Percentiles rank a stretch among this genome's conserved stretches.
Evolutionary conservation across 2,329 filamentous ascomycete species (phyloP).

Genomic region (Fonsecaea erecta): DNA sequence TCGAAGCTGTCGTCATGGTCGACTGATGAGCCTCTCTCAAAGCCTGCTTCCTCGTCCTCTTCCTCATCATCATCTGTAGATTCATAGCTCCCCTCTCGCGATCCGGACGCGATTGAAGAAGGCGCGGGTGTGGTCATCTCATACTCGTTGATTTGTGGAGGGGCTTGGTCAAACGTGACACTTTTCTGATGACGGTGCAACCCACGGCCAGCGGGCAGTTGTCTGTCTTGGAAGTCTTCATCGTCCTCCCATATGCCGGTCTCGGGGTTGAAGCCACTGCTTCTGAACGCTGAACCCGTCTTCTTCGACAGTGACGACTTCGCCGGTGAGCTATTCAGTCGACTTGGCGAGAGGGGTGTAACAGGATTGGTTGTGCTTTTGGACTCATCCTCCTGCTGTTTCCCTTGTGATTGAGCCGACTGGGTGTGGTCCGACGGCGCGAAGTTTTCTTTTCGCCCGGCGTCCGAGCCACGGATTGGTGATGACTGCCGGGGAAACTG

Average conservation of each 20-base stretch:
- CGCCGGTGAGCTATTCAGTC: slow-evolving; percentile 75
- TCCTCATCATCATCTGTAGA: slow-evolving; percentile 71
- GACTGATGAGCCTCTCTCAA: slow-evolving; percentile 61
- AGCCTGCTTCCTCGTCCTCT: slow-evolving; percentile 71
- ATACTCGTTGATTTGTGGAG: slow-evolving; percentile 95
- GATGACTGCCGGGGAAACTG: slow-evolving; percentile 24
- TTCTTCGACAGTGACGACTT: slow-evolving; percentile 86
- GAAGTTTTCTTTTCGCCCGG: slow-evolving; percentile 58
- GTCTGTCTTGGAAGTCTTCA: slow-evolving; percentile 63
- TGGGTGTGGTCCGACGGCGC: slow-evolving; percentile 41
- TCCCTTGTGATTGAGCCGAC: slow-evolving; percentile 52
- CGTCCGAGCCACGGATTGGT: slow-evolving; percentile 41
- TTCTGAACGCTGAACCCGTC: slow-evolving; percentile 52
- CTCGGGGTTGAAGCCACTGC: slow-evolving; percentile 66
- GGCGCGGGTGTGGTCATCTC: slow-evolving; percentile 96
- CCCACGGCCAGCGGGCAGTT: slow-evolving; percentile 67
- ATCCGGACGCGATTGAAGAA: slow-evolving; percentile 88
- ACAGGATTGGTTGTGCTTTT: slow-evolving; percentile 32
- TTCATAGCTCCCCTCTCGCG: slow-evolving; percentile 90
- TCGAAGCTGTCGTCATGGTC: slow-evolving; percentile 89
- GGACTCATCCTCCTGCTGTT: slow-evolving; percentile 15
- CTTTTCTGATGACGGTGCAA: slow-evolving; percentile 90
- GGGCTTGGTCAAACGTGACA: slow-evolving; percentile 92
- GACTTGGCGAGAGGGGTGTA: slow-evolving; percentile 62
- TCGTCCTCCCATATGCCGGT: slow-evolving; percentile 70